Base-by-base conservation (phyloP, 106 monocot genomes). In the Triglochin maritima region DNA sequence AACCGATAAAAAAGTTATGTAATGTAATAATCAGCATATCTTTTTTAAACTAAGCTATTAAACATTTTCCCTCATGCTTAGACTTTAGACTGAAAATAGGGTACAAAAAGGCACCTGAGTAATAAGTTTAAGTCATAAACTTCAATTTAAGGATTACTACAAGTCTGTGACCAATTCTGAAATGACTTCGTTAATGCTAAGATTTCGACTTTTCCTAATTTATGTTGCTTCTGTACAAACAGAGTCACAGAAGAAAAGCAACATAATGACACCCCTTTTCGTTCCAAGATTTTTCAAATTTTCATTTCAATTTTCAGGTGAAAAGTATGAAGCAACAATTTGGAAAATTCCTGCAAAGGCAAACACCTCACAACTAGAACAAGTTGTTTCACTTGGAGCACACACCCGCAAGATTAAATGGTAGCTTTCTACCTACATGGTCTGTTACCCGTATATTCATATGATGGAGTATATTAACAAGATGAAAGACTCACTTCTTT, bases 281-380 rank as follows among this genome's bases (percentile, higher is more conserved):
- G 29, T 29, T 50, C 16, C 7, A 5, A 5, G 13, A 47, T 66
- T 13, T 52, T 12, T 52, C 17, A 44, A 42, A 10, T 15, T 48
- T 29, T 50, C 4, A 57, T 53, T 53, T 72, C 17, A 63, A 44
- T 16, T 50, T 81, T 64, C 52, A 98, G 96, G 96, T 74, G 88
- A 98, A 73, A 86, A 86, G 59, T 71, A 88, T 79, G 88, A 88
- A 60, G 96, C 96, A 60, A 74, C 83, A 17, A 63, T 98, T 62
- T 98, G 96, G 96, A 69, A 73, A 64, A 92, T 92, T 54, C 96
- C 96, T 57, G 88, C 91, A 64, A 75, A 88, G 4, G 76, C 88
- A 63, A 92, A 86, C 72, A 52, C 91, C 59, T 86, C 92, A 44
- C 92, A 86, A 13, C 56, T 98, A 45, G 84, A 98, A 47, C 70